These are phyloP conservation scores for Corymbia calophylla DNA, from an alignment of 441 rosid genomes.

Conservation along the genomic window DNA sequence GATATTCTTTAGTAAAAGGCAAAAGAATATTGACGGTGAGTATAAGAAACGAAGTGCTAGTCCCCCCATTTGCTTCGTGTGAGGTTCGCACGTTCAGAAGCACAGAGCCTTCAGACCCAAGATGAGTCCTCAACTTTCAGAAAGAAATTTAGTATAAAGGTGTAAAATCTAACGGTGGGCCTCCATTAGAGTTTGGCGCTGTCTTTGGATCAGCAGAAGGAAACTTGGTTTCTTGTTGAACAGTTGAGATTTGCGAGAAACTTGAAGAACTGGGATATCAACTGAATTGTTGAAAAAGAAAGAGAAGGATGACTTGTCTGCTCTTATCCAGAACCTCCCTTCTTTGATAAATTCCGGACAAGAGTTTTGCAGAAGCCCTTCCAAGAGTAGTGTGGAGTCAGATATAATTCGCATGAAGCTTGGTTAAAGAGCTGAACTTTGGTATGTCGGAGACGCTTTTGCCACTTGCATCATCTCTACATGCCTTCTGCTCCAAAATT, in stretches of 20 bases:
- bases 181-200: background rate
- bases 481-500: background rate
- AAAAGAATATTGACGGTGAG: background rate
- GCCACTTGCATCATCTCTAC: background rate
- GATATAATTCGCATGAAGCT: background rate
- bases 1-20: background rate
- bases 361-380: too few species aligned
- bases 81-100: background rate
- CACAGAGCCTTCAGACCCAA: background rate
- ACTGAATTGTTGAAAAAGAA: background rate
- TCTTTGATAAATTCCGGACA: background rate
- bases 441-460: background rate
- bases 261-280: background rate
- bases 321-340: background rate
- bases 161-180: background rate
- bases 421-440: background rate
- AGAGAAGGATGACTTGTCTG: too few species aligned
- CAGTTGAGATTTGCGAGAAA: too few species aligned
- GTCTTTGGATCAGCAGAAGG: background rate
- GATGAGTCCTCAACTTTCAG: background rate
- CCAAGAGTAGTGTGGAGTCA: background rate
- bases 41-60: background rate
- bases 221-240: background rate
- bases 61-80: background rate
- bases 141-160: background rate